Conservation (phyloP, 345 rosid species). For the Citrus reticulata region DNA sequence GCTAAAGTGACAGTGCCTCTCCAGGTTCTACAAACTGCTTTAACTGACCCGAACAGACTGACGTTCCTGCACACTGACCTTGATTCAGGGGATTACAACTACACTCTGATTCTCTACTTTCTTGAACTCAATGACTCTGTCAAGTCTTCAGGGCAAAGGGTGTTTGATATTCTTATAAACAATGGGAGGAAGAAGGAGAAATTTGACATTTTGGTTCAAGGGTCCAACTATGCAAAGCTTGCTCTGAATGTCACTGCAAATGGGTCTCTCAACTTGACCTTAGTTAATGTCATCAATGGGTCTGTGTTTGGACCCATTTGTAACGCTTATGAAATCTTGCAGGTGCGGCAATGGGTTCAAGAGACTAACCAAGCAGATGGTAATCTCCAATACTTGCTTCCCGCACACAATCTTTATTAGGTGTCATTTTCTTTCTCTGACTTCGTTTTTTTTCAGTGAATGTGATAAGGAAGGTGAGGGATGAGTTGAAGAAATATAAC, state of each 20-base stretch:
- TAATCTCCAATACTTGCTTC: conserved; percentile 14
- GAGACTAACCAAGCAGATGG: conserved; percentile 40
- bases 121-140: conserved; percentile 39
- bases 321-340: conserved; percentile 64
- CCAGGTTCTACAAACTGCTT: conserved; percentile 46
- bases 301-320: conserved; percentile 52
- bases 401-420: neutral
- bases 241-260: conserved; percentile 32
- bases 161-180: conserved; percentile 48
- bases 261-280: conserved; percentile 49
- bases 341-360: conserved; percentile 26
- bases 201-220: conserved; percentile 39
- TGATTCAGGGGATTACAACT: conserved; percentile 26
- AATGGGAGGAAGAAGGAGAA: conserved; percentile 14
- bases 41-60: conserved; percentile 25
- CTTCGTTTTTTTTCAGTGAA: conserved; percentile 28
- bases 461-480: conserved; percentile 28
- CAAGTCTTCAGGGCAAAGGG: conserved; percentile 37
- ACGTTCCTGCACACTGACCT: conserved; percentile 34
- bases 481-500: conserved; percentile 32
- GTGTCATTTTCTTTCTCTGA: neutral
- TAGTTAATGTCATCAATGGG: conserved; percentile 38
- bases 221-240: conserved; percentile 36
- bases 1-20: conserved; percentile 32
- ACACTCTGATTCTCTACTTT: conserved; percentile 60